A percentile compares a stretch with the other conserved stretches of the same genome.
Conservation (phyloP, 2,329 filamentous ascomycete species). For the Neonectria faginata region DNA sequence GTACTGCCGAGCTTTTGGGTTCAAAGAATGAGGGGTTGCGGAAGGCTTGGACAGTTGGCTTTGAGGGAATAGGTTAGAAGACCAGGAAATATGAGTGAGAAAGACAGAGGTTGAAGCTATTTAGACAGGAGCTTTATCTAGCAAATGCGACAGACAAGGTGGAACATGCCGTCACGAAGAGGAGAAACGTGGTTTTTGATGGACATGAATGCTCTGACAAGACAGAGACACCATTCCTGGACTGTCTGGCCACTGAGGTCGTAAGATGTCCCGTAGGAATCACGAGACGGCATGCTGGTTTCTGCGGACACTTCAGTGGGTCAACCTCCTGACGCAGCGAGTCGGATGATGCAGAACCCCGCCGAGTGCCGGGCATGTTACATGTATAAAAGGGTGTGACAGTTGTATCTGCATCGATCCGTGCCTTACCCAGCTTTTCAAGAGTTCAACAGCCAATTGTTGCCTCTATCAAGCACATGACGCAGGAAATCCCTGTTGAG, state of each 20-base stretch:
- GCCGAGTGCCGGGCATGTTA: neutral
- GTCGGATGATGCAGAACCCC: conserved; percentile 25
- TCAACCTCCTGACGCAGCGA: neutral
- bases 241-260: neutral
- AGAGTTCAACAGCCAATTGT: neutral
- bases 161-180: neutral
- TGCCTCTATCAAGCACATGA: neutral
- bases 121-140: neutral
- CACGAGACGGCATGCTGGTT: neutral
- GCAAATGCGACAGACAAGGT: neutral
- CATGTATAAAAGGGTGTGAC: neutral
- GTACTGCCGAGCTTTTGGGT: neutral
- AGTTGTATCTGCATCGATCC: neutral
- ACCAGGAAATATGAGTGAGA: neutral
- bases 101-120: neutral
- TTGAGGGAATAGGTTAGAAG: neutral
- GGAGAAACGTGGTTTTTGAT: neutral
- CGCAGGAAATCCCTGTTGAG: neutral
- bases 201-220: neutral
- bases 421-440: neutral
- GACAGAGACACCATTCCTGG: too few relatives aligned
- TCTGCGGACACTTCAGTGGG: neutral
- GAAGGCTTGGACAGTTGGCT: neutral
- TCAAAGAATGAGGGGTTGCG: neutral
- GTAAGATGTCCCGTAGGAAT: neutral